Evolutionary conservation across 768 basidiomycete species (phyloP).

Genomic region (Cystofilobasidium ferigula): DNA sequence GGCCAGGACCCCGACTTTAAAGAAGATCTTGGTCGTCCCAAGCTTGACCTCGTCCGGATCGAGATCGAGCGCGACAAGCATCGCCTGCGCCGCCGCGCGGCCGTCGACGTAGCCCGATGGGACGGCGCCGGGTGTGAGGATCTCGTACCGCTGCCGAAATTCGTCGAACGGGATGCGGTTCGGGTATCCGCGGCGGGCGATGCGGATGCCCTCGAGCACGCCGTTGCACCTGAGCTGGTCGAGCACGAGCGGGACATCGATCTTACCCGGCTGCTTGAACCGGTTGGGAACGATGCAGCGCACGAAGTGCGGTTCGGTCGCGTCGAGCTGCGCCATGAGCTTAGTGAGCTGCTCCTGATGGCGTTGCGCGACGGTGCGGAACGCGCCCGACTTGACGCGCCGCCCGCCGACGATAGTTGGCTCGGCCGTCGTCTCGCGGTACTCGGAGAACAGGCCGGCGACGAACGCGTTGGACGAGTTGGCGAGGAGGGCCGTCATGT

Average conservation of each 20-base stretch:
- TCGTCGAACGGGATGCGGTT: slow-evolving; percentile 94
- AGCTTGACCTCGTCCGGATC: slow-evolving; percentile 76
- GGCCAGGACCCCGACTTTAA: slow-evolving; percentile 94
- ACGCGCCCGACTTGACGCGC: slow-evolving; percentile 80
- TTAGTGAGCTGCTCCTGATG: slow-evolving; percentile 91
- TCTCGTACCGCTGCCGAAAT: slow-evolving; percentile 92
- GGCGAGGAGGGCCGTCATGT: slow-evolving; percentile 77
- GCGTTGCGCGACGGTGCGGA: slow-evolving; percentile 86
- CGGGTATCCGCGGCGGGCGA: slow-evolving; percentile 92
- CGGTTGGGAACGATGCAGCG: slow-evolving; percentile 94
- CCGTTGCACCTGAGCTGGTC: slow-evolving; percentile 97
- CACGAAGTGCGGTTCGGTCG: slow-evolving; percentile 96
- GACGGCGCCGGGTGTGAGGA: slow-evolving; percentile 84
- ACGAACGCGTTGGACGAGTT: slow-evolving; percentile 72
- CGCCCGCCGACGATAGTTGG: slow-evolving; percentile 21
- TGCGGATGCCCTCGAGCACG: slow-evolving; percentile 96
- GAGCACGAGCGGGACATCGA: slow-evolving; percentile 87
- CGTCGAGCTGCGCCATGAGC: slow-evolving; percentile 78
- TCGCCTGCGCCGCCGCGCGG: slow-evolving; percentile 78
- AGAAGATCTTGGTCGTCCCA: slow-evolving; percentile 95
- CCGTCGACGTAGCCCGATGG: slow-evolving; percentile 97
- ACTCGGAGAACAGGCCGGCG: slow-evolving; percentile 73
- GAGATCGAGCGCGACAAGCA: slow-evolving; percentile 79
- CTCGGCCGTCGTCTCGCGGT: slow-evolving; percentile 44
- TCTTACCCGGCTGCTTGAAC: slow-evolving; percentile 75